Conservation (phyloP, 192 early-diverging fungal species). For the Linnemannia hyalina region DNA sequence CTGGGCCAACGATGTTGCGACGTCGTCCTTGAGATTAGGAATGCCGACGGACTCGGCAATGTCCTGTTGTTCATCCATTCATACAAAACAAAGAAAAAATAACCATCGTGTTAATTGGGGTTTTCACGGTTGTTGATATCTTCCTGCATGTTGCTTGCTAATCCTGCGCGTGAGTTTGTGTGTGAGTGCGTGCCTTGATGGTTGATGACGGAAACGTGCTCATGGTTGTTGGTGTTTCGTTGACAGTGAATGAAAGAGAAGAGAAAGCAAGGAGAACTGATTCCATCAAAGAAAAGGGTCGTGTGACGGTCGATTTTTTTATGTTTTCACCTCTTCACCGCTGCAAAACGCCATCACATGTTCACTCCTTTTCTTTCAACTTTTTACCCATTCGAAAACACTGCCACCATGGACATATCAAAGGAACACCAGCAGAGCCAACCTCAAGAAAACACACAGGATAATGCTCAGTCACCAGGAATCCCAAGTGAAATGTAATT, state of each 20-base stretch:
- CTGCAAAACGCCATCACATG: background rate
- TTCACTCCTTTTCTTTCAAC: background rate
- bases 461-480: background rate
- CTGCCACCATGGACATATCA: conserved; percentile 5
- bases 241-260: background rate
- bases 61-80: conserved; percentile 63
- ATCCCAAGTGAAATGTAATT: conserved; percentile 30
- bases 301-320: conserved; percentile 3
- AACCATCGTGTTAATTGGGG: background rate
- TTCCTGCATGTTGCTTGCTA: background rate
- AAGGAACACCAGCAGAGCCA: conserved; percentile 9
- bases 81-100: background rate
- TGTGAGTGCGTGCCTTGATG: conserved; percentile 35
- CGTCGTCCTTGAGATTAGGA: conserved; percentile 87
- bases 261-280: background rate
- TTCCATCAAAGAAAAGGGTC: background rate
- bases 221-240: conserved; percentile 12
- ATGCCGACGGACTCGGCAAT: conserved; percentile 90
- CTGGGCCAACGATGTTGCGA: conserved; percentile 84
- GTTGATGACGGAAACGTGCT: conserved; percentile 55
- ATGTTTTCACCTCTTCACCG: background rate
- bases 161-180: background rate
- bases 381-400: background rate
- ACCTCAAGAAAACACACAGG: background rate
- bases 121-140: background rate